phyloP scores from a whole-genome alignment of 768 basidiomycete genomes.

The Daedalea quercina region DNA sequence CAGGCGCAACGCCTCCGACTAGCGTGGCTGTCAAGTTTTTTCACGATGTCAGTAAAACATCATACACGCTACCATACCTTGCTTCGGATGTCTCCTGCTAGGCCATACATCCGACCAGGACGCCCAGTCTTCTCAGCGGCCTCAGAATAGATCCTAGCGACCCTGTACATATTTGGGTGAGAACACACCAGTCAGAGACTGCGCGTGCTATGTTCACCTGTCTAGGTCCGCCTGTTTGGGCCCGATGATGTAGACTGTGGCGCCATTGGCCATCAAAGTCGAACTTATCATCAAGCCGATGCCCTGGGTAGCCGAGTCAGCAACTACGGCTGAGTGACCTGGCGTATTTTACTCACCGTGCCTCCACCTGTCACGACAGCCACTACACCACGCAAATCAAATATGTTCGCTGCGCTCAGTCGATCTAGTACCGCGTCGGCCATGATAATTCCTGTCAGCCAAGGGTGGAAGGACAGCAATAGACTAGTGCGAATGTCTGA shows the following conservation, averaged over 20 bases:
- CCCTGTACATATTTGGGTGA: slow-evolving; percentile 14
- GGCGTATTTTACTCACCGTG: slow-evolving; percentile 24
- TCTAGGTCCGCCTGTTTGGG: slow-evolving; percentile 35
- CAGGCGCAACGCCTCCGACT: slow-evolving; percentile 38
- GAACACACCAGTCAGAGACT: not conserved
- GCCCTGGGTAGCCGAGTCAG: slow-evolving; percentile 21
- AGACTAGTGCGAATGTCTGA: no score
- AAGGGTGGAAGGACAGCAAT: no score
- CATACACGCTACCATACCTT: slow-evolving; percentile 24
- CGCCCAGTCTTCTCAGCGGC: slow-evolving; percentile 22
- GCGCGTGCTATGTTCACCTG: slow-evolving; percentile 18
- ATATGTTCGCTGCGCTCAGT: slow-evolving; percentile 31
- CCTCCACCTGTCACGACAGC: slow-evolving; percentile 41
- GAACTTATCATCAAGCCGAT: slow-evolving; percentile 47
- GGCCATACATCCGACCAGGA: slow-evolving; percentile 32
- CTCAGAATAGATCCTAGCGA: slow-evolving; percentile 31
- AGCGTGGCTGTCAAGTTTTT: not conserved
- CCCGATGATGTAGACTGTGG: slow-evolving; percentile 42
- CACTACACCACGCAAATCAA: slow-evolving; percentile 38
- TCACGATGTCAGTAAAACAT: not conserved
- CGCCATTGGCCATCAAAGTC: slow-evolving; percentile 41
- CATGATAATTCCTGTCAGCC: not conserved
- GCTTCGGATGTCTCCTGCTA: slow-evolving; percentile 34
- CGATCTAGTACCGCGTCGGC: slow-evolving; percentile 21
- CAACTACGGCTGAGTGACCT: not conserved